phyloP scores from a whole-genome alignment of 352 stramenopile species.

The Blastocystis sp. region DNA sequence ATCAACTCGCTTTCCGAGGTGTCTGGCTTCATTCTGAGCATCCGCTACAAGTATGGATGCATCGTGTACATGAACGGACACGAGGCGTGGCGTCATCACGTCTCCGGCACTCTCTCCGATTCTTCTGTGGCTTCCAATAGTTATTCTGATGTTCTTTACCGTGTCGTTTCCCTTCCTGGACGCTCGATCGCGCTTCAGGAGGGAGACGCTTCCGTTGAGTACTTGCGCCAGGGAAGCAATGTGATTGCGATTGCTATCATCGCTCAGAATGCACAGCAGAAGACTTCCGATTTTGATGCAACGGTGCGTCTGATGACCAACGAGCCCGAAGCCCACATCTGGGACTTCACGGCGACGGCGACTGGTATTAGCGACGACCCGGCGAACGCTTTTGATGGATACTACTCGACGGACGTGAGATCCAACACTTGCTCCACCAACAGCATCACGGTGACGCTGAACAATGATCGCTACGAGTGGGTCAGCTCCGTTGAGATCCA shows the following conservation, averaged over 20 bases:
- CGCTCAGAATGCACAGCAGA: not conserved
- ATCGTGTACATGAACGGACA: not conserved
- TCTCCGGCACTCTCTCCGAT: not conserved
- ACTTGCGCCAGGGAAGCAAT: not conserved
- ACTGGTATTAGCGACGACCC: not conserved
- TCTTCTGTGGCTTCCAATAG: not conserved
- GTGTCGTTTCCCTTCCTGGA: not conserved
- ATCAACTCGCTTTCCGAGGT: not conserved
- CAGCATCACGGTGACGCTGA: not conserved
- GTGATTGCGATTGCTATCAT: not conserved
- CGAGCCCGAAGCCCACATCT: not conserved
- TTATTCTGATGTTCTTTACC: not conserved
- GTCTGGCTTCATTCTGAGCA: not conserved
- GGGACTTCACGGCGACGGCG: not conserved
- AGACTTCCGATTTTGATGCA: not conserved
- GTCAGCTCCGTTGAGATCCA: not conserved
- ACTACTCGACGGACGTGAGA: not conserved
- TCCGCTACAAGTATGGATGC: slow-evolving; percentile 11
- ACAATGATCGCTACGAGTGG: not conserved
- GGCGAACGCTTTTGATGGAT: not conserved
- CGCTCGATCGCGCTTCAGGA: not conserved
- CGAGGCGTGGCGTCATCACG: slow-evolving; percentile 2
- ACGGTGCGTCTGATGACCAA: not conserved
- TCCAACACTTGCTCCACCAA: not conserved
- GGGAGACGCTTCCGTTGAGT: not conserved